Conservation (phyloP, 495 filamentous ascomycete genomes). For the Neurospora sp. region DNA sequence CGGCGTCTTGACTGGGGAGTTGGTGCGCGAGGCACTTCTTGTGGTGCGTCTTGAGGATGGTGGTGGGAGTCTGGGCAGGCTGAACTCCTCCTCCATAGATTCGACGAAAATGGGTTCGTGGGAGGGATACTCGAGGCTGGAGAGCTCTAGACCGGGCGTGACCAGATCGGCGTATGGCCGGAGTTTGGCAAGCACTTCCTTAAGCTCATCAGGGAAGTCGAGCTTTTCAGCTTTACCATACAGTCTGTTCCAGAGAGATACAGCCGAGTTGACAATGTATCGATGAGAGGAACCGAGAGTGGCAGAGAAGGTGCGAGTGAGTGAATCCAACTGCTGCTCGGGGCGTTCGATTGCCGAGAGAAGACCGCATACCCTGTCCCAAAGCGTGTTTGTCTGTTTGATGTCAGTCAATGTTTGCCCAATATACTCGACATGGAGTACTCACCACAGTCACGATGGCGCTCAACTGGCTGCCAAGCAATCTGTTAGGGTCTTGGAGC, state of each 20-base stretch:
- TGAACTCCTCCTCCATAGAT: slow-evolving; percentile 39
- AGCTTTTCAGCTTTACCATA: slow-evolving; percentile 27
- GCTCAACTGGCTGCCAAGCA: slow-evolving; percentile 23
- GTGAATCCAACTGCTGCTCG: slow-evolving; percentile 25
- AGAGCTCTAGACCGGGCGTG: slow-evolving; percentile 29
- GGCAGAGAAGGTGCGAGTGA: slow-evolving; percentile 33
- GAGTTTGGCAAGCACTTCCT: slow-evolving; percentile 26
- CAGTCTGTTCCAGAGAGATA: slow-evolving; percentile 34
- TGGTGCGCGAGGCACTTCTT: neutral
- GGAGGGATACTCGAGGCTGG: slow-evolving; percentile 16
- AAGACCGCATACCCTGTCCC: slow-evolving; percentile 29
- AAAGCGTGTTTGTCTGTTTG: slow-evolving; percentile 27
- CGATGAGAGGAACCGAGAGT: slow-evolving; percentile 41
- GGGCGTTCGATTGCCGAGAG: slow-evolving; percentile 20
- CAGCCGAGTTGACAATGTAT: slow-evolving; percentile 29
- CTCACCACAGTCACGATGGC: slow-evolving; percentile 27
- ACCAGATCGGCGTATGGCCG: slow-evolving; percentile 31
- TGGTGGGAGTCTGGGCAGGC: slow-evolving; percentile 12
- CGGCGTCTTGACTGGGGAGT: slow-evolving; percentile 11
- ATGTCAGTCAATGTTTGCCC: slow-evolving; percentile 10
- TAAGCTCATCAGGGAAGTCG: slow-evolving; percentile 34
- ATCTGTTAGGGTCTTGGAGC: slow-evolving; percentile 44
- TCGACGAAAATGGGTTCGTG: slow-evolving; percentile 37
- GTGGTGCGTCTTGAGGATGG: slow-evolving; percentile 9
- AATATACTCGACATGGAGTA: neutral